phyloP scores from a whole-genome alignment of 495 filamentous ascomycete species.

The Oidiodendron maius region DNA sequence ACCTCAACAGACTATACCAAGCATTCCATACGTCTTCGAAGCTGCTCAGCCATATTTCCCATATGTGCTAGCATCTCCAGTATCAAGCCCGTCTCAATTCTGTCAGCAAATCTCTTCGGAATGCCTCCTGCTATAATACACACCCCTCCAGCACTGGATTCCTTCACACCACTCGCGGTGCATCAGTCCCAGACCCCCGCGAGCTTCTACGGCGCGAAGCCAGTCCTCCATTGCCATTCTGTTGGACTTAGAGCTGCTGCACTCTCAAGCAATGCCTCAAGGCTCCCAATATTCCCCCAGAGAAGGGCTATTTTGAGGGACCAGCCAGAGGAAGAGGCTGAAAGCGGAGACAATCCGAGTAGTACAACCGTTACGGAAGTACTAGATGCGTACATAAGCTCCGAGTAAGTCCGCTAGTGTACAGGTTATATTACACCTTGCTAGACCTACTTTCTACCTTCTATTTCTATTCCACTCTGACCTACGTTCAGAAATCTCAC shows the following conservation, averaged over 20 bases:
- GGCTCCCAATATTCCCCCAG: slow-evolving; percentile 44
- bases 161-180: slow-evolving; percentile 67
- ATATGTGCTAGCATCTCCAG: too few relatives aligned
- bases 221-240: slow-evolving; percentile 73
- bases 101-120: not conserved
- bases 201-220: slow-evolving; percentile 73
- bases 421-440: not conserved
- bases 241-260: slow-evolving; percentile 55
- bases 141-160: slow-evolving; percentile 38
- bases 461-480: not conserved
- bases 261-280: slow-evolving; percentile 33
- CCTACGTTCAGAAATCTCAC: slow-evolving; percentile 55
- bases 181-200: slow-evolving; percentile 81
- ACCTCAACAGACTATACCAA: not conserved
- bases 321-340: slow-evolving; percentile 11
- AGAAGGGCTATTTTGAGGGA: slow-evolving; percentile 2
- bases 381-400: slow-evolving; percentile 73
- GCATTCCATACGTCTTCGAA: too few relatives aligned
- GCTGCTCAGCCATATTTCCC: too few relatives aligned
- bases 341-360: slow-evolving; percentile 18
- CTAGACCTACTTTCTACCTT: not conserved
- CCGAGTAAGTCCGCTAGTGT: slow-evolving; percentile 50
- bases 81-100: too few relatives aligned
- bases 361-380: slow-evolving; percentile 29
- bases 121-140: slow-evolving; percentile 37